Evolutionary conservation across 345 rosid genomes (phyloP), one percentile per base, ranked within the genome.

Genomic region (Rhodamnia argentea): DNA sequence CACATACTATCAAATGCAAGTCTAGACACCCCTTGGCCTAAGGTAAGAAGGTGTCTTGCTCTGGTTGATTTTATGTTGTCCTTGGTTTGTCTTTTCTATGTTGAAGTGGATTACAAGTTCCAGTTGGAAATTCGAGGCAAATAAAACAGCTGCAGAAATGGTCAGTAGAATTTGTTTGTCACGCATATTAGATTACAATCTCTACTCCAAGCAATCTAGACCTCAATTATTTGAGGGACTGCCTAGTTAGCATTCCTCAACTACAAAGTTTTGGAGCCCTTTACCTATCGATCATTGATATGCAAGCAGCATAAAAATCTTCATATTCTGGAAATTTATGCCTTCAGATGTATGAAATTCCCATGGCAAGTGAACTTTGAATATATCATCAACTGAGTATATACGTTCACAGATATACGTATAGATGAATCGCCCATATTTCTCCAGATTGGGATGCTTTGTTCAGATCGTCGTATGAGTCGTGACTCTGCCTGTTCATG

Each of bases 21-120:
- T 90, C 93, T 96, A 74, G 93, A 97, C 90, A 86, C 96, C 50
- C 97, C 98, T 56, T 96, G 96, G 98, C 96, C 94, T 85, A 94
- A 95, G 96, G 99, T 96, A 84, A 8, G 64, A n/a, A 64, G 24
- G 24, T 10, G 0, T 22, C 16, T 29, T 32, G 24, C 54, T 52
- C 27, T 14, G 84, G 26, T 26, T 2, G 53, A 56, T 58, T 9
- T n/a, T 40, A 16, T 40, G 27, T 24, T 37, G 11, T 15, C 51
- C 22, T 47, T 85, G 44, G 6, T 40, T 20, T 13, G 59, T 82
- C 37, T 51, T 85, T 12, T 81, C 84, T 27, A 52, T 54, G 27
- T 24, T 60, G 42, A 75, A 37, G n/a, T 29, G 12, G 27, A 23
- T 37, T 44, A 8, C 23, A 37, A 70, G 24, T 70, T 70, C 1